Percentiles rank a stretch among this genome's conserved stretches.
These are phyloP conservation scores for Leccinum pallidistipes DNA, from an alignment of 1,284 basidiomycete species.

Conservation along the genomic window DNA sequence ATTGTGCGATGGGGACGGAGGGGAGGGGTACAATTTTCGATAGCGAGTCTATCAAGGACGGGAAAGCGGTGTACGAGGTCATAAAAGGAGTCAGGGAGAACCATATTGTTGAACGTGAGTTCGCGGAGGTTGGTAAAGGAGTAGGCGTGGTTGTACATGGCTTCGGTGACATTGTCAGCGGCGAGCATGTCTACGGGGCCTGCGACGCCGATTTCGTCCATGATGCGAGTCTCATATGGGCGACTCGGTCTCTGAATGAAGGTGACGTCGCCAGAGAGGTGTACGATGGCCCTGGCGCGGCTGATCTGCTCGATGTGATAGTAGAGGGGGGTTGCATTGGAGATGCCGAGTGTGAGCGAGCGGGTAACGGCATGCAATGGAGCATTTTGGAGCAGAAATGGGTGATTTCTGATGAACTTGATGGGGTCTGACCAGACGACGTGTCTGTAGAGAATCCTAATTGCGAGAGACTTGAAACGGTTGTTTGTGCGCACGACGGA, in stretches of 20 bases:
- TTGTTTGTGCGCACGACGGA: constrained; percentile 34
- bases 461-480: constrained; percentile 34
- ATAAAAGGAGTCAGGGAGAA: constrained; percentile 36
- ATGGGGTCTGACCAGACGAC: constrained; percentile 37
- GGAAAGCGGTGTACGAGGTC: constrained; percentile 36
- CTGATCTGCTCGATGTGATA: constrained; percentile 31
- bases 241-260: constrained; percentile 17
- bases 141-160: constrained; percentile 31
- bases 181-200: constrained; percentile 31
- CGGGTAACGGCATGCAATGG: constrained; percentile 16
- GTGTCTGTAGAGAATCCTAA: constrained; percentile 38
- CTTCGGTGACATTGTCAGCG: constrained; percentile 22
- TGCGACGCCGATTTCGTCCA: constrained; percentile 26
- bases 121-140: constrained; percentile 35
- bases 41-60: constrained; percentile 33
- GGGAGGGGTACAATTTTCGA: constrained; percentile 39
- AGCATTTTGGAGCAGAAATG: constrained; percentile 12
- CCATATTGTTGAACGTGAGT: constrained; percentile 36
- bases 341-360: constrained; percentile 30
- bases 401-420: constrained; percentile 24
- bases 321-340: constrained; percentile 18
- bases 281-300: constrained; percentile 25
- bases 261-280: constrained; percentile 17
- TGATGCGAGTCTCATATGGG: constrained; percentile 25
- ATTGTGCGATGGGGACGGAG: constrained; percentile 13